Base-by-base conservation (phyloP, 139 green algal species). In the Picochlorum costavermella region DNA sequence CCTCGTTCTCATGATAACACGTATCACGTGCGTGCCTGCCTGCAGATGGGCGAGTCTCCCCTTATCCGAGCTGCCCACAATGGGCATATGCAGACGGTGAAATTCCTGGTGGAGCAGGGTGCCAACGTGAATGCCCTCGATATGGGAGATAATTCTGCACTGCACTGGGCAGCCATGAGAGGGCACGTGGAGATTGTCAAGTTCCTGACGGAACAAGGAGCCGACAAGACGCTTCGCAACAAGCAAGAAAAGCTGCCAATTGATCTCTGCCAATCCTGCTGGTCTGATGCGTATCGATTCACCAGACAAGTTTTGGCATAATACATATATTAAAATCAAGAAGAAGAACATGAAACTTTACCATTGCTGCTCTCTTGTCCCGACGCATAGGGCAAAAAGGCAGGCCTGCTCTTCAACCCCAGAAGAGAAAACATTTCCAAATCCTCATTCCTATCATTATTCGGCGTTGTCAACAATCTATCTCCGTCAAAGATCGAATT, bases 401-500 rank as follows among this genome's bases (percentile, higher is more conserved):
- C 90, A 14, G 90, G 90, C 13, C 88, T 70, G 17, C 60, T 79
- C 11, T 64, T 69, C 6, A 97, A 76, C 8, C 90, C 89, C 12
- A 96, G 80, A 53, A 80, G 26, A n/a, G 81, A 75, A 71, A 97
- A 95, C 85, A 97, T 90, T 33, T 28, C 55, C 6, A 70, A 26
- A 60, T 88, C 79, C 56, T 82, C 83, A 33, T 75, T 70, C 20
- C 82, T 65, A 65, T 96, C 90, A 61, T 94, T 94, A 83, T 99
- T 99, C 50, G 88, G 73, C 0, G 94, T 99, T 16, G 94, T 99
- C 4, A 99, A 83, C 56, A 99, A 88, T 81, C 92, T 95, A 82
- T 99, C 93, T 29, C 94, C 94, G 45, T 93, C 89, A 74, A 99
- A 99, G 63, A 99, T 95, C 62, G 75, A 90, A 84, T 99, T 99